Conservation (phyloP, 805 yeast species). For the Zygoascus ofunaensis region DNA sequence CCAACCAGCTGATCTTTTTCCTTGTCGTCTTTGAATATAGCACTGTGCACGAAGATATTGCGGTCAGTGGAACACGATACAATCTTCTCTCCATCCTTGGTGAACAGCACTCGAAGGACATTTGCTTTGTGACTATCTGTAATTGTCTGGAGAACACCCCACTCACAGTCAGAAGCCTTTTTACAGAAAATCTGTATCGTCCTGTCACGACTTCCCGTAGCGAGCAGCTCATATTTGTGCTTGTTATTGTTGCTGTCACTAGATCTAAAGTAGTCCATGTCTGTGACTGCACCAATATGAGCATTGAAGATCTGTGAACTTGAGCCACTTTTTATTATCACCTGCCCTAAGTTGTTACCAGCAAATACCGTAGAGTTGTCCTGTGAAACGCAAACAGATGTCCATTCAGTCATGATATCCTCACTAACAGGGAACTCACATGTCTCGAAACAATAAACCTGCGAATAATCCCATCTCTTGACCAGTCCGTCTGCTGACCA, state of each 20-base stretch:
- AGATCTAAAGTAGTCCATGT: constrained; percentile 9
- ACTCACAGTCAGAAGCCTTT: constrained; percentile 19
- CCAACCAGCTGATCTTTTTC: constrained; percentile 17
- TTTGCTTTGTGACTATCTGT: constrained; percentile 46
- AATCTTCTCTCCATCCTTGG: constrained; percentile 26
- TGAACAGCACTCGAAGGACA: constrained; percentile 32
- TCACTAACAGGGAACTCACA: not conserved
- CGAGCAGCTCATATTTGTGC: constrained; percentile 9
- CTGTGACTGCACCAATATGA: constrained; percentile 17
- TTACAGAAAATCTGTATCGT: constrained; percentile 48
- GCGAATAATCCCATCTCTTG: constrained; percentile 6
- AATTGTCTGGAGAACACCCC: constrained; percentile 54
- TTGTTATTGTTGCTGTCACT: not conserved
- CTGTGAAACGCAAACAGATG: not conserved
- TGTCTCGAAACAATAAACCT: not conserved
- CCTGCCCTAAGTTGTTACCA: not conserved
- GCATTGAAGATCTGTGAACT: constrained; percentile 7
- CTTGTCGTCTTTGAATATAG: constrained; percentile 18
- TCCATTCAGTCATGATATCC: not conserved
- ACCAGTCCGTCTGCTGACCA: constrained; percentile 18
- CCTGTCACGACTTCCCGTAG: constrained; percentile 43
- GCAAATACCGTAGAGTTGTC: not conserved
- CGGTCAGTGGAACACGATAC: constrained; percentile 55
- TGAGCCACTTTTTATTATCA: not conserved
- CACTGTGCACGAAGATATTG: constrained; percentile 45